These are phyloP conservation scores for Tephrocybe sp. DNA, from an alignment of 768 basidiomycete genomes.

Conservation along the genomic window DNA sequence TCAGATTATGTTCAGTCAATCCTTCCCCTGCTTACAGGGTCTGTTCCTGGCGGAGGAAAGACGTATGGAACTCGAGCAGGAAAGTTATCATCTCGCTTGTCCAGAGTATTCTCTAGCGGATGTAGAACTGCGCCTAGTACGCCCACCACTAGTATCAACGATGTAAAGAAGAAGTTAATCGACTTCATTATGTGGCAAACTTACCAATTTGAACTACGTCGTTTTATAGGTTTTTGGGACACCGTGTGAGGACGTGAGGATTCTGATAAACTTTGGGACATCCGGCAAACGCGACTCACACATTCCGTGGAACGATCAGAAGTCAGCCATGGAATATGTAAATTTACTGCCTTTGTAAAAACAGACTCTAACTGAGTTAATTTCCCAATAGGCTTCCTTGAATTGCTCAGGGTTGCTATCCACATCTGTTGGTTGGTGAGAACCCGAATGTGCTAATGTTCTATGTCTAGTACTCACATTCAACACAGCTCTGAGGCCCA, in stretches of 20 bases:
- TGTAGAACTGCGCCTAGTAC: conserved; percentile 6
- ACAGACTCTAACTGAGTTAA: conserved; percentile 61
- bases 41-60: conserved; percentile 34
- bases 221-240: conserved; percentile 2
- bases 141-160: conserved; percentile 2
- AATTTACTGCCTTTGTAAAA: conserved; percentile 4
- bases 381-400: conserved; percentile 65
- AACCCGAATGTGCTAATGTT: background rate
- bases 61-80: conserved; percentile 43
- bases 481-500: conserved; percentile 33
- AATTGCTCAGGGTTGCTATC: conserved; percentile 58
- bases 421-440: conserved; percentile 39
- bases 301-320: no score
- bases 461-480: conserved; percentile 37
- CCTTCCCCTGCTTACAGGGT: conserved; percentile 21
- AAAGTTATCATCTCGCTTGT: conserved; percentile 33
- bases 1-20: background rate
- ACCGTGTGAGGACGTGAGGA: background rate
- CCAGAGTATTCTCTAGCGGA: background rate
- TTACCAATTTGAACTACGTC: no score
- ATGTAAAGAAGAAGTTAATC: conserved; percentile 7
- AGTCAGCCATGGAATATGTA: no score
- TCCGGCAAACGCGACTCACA: no score
- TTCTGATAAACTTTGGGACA: background rate
- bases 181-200: background rate